These are phyloP conservation scores for Spathaspora sp. DNA, from an alignment of 1,139 yeast species.

Conservation along the genomic window DNA sequence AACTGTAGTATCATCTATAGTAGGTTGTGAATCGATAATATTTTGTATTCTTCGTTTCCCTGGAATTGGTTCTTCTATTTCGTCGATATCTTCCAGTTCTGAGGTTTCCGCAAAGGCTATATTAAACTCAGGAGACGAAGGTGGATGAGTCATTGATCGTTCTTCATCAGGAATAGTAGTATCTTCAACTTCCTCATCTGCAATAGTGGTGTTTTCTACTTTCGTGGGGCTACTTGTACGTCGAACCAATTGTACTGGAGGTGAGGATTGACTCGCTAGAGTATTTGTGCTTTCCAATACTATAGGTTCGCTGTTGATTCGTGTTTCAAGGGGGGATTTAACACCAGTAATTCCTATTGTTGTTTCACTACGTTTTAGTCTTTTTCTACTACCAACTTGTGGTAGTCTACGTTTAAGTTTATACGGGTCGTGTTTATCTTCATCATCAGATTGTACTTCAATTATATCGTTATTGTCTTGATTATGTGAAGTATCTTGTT, in stretches of 20 bases:
- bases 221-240: neutral
- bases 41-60: conserved; percentile 11
- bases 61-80: conserved; percentile 7
- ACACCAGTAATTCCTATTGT: neutral
- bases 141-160: neutral
- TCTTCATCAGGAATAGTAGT: neutral
- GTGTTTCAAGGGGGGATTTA: conserved; percentile 6
- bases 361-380: conserved; percentile 6
- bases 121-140: conserved; percentile 1
- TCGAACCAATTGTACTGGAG: neutral
- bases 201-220: neutral
- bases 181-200: neutral
- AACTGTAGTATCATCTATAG: neutral
- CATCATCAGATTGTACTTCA: conserved; percentile 11
- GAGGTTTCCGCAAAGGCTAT: conserved; percentile 7
- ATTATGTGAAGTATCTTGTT: conserved; percentile 9
- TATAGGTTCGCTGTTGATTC: conserved; percentile 4
- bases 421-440: conserved; percentile 10
- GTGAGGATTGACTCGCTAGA: neutral
- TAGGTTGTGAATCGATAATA: conserved; percentile 12
- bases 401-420: conserved; percentile 9
- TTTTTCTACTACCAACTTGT: conserved; percentile 4
- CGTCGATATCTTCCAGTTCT: conserved; percentile 2
- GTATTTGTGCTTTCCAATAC: neutral
- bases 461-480: conserved; percentile 4